Base-by-base conservation (phyloP, 192 early-diverging fungal species). In the Backusella westeae region DNA sequence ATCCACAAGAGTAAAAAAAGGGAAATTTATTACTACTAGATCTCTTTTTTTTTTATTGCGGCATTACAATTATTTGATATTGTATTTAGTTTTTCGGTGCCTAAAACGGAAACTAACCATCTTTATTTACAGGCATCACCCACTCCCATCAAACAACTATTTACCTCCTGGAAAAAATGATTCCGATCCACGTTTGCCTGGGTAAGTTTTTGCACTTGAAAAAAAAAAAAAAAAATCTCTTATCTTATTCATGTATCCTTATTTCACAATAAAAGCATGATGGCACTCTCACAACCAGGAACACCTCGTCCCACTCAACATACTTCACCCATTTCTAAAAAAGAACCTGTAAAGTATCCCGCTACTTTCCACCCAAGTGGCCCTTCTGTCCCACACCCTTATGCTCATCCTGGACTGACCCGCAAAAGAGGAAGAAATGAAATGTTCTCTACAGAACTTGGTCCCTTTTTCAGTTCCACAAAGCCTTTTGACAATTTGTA, bases 381-480 rank as follows among this genome's bases (percentile, higher is more conserved):
- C 66, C 67, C 26, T 70, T 21, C 49, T 46, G 71, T 63, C 35
- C 75, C 34, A n/a, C 69, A 23, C 1, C 77, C 77, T 44, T 78
- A 78, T 59, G 46, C 77, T n/a, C 67, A 67, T 23, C 42, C 73
- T 29, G 49, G 34, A 17, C 23, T 77, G 9, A 36, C 69, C 19
- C 83, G 83, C 35, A 85, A 85, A 65, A 78, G 84, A 36, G 59
- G 67, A 15, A 75, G 84, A 73, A 74, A 77, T 65, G 84, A 85
- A 21, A 71, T 87, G 35, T 86, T 85, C 67, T 75, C 83, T 9
- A 72, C 85, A 17, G 85, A 89, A 53, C 80, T 88, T 41, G 88
- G 88, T 56, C 92, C 92, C 4, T 93, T 92, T 76, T 96, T 96
- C 76, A 87, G 81, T 72, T 83, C 87, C 17, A 91, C 91, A 17